Conservation (phyloP, 768 basidiomycete species). For the Calocybe gangraenosa region DNA sequence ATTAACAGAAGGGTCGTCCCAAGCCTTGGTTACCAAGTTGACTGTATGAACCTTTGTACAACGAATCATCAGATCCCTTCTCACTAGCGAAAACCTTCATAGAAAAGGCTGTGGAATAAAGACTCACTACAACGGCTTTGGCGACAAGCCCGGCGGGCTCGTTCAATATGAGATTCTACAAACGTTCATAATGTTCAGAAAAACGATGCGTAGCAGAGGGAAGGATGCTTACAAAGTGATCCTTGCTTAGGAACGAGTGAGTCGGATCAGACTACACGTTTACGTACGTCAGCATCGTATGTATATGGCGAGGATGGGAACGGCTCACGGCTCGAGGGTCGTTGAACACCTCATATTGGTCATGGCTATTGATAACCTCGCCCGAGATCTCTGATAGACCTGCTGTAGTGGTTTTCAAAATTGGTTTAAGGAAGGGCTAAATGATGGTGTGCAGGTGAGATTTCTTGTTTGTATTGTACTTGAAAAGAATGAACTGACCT, state of each 20-base stretch:
- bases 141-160: conserved; percentile 79
- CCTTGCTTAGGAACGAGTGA: conserved; percentile 85
- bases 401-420: conserved; percentile 65
- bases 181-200: conserved; percentile 8
- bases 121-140: conserved; percentile 58
- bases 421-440: conserved; percentile 76
- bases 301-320: conserved; percentile 9
- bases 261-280: conserved; percentile 73
- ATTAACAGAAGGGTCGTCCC: conserved; percentile 69
- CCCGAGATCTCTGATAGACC: conserved; percentile 61
- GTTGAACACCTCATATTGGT: conserved; percentile 88
- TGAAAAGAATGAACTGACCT: conserved; percentile 36
- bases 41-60: conserved; percentile 55
- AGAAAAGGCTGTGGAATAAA: neutral
- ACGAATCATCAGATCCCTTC: neutral
- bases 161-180: conserved; percentile 72
- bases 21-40: conserved; percentile 67
- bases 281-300: conserved; percentile 3
- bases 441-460: neutral
- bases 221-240: conserved; percentile 70
- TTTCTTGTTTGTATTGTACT: neutral
- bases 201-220: neutral
- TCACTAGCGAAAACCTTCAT: neutral
- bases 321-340: conserved; percentile 67
- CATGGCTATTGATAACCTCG: conserved; percentile 74